These are phyloP conservation scores for Tetraselmis striata DNA, from an alignment of 139 green algal species.

Conservation along the genomic window DNA sequence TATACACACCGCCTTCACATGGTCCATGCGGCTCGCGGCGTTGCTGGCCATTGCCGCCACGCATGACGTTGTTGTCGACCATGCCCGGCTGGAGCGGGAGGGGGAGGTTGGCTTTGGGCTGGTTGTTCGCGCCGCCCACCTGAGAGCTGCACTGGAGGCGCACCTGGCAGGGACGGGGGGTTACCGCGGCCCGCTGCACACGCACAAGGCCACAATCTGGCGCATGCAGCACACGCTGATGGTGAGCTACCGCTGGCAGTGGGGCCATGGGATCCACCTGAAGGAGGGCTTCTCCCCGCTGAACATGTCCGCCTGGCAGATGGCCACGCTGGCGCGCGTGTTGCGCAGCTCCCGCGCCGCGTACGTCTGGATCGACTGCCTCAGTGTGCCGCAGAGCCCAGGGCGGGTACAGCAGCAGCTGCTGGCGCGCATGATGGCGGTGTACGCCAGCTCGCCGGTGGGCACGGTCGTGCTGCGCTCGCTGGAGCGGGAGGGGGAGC, in stretches of 20 bases:
- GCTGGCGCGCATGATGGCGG: not conserved
- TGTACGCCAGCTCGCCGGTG: not conserved
- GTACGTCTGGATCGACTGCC: not conserved
- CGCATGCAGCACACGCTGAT: not conserved
- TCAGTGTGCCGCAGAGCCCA: too few species aligned
- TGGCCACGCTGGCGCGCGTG: not conserved
- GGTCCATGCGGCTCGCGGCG: too few species aligned
- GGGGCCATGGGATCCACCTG: too few species aligned
- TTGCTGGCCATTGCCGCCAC: too few species aligned
- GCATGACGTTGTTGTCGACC: too few species aligned
- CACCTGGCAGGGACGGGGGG: not conserved
- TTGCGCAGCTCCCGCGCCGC: not conserved
- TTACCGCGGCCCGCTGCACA: not conserved
- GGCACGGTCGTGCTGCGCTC: not conserved
- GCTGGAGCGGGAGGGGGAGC: not conserved
- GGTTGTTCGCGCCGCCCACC: not conserved
- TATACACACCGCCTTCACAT: too few species aligned
- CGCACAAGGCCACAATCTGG: not conserved
- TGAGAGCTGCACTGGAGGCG: not conserved
- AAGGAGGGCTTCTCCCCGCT: too few species aligned
- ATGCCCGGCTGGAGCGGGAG: not conserved
- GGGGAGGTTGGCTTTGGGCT: not conserved
- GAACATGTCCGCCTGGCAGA: not conserved
- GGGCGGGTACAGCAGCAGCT: not conserved
- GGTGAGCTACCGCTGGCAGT: not conserved